Conservation (phyloP, 2,329 filamentous ascomycete species). For the Fusarium virguliforme region DNA sequence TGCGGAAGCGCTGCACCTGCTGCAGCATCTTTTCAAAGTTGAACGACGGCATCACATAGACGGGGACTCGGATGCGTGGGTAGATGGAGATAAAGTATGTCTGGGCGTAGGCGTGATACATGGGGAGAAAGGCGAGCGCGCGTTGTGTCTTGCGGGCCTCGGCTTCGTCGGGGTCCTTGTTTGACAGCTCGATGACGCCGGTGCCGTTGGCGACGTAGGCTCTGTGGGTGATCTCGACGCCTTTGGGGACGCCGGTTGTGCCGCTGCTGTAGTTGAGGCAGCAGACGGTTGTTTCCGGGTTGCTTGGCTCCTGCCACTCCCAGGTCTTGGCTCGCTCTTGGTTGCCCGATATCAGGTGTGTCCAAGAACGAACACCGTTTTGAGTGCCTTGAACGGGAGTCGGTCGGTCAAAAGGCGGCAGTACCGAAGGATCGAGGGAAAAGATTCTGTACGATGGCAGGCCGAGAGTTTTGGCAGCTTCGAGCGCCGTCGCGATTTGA, state of each 20-base stretch:
- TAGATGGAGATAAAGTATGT: slow-evolving; percentile 76
- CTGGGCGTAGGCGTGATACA: slow-evolving; percentile 83
- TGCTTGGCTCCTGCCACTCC: slow-evolving; percentile 72
- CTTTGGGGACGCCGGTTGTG: slow-evolving; percentile 86
- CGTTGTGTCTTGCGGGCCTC: slow-evolving; percentile 57
- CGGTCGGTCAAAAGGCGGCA: slow-evolving; percentile 7
- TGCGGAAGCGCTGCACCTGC: slow-evolving; percentile 76
- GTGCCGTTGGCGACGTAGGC: slow-evolving; percentile 81
- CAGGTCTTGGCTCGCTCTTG: slow-evolving; percentile 63
- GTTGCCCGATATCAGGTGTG: slow-evolving; percentile 67
- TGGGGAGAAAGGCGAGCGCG: slow-evolving; percentile 79
- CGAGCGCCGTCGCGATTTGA: slow-evolving; percentile 75
- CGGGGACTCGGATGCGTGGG: slow-evolving; percentile 69
- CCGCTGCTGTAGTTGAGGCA: slow-evolving; percentile 85
- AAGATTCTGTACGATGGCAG: slow-evolving; percentile 73
- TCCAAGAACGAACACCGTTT: slow-evolving; percentile 69
- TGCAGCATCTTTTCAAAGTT: slow-evolving; percentile 81
- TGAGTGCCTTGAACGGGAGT: slow-evolving; percentile 51
- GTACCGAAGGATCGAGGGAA: slow-evolving; percentile 73
- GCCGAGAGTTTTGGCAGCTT: slow-evolving; percentile 74
- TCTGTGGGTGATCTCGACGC: slow-evolving; percentile 83
- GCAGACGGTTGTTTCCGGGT: slow-evolving; percentile 69
- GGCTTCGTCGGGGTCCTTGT: slow-evolving; percentile 65
- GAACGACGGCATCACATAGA: slow-evolving; percentile 85
- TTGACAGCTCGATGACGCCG: slow-evolving; percentile 64